Conservation (phyloP, 495 filamentous ascomycete genomes). For the Echria macrotheca region DNA sequence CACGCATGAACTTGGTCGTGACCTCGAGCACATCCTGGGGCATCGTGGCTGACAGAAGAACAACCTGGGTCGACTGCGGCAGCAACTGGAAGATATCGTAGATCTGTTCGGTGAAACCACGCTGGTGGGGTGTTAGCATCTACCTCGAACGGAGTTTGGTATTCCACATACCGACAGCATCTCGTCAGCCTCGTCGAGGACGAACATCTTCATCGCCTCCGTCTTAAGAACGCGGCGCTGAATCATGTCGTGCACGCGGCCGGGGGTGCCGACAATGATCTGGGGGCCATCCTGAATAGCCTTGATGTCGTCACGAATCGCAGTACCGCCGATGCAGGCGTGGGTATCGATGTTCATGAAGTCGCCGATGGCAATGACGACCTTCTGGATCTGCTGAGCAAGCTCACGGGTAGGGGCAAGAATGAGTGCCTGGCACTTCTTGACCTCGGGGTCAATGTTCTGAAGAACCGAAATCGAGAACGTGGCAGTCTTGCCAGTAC, state of each 20-base stretch:
- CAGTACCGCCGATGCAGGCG: conserved; percentile 96
- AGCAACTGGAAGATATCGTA: conserved; percentile 98
- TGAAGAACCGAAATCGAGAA: conserved; percentile 98
- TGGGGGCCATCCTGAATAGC: conserved; percentile 96
- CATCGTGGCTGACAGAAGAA: conserved; percentile 94
- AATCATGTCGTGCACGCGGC: conserved; percentile 98
- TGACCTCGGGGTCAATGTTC: conserved; percentile 78
- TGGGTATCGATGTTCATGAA: conserved; percentile 99
- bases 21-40: conserved; percentile 98
- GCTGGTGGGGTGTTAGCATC: conserved; percentile 45
- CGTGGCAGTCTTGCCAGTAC: conserved; percentile 98
- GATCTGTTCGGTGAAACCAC: conserved; percentile 97
- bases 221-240: conserved; percentile 90
- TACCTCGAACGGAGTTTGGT: not conserved
- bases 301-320: conserved; percentile 93
- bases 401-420: conserved; percentile 98
- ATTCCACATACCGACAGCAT: conserved; percentile 64
- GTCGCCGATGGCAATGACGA: conserved; percentile 94
- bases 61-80: conserved; percentile 92
- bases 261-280: conserved; percentile 92
- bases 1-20: conserved; percentile 99
- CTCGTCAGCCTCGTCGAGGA: conserved; percentile 97
- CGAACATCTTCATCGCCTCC: conserved; percentile 96
- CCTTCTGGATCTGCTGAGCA: conserved; percentile 95
- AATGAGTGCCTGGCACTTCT: conserved; percentile 89